Evolutionary conservation across 2,329 filamentous ascomycete genomes (phyloP).

Genomic region (Balansia obtecta): DNA sequence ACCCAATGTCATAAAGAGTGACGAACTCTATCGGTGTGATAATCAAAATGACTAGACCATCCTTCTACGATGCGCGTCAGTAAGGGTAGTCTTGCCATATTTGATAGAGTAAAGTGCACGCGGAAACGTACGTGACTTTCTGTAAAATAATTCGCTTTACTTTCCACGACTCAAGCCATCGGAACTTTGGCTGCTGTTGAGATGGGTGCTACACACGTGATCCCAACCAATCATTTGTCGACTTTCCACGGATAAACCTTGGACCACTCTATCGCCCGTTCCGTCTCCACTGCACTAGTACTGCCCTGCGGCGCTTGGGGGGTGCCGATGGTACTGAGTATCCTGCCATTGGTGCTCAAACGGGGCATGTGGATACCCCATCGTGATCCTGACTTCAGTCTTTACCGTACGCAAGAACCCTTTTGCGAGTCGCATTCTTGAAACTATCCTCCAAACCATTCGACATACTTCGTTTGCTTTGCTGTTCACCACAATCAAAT

Average conservation of each 20-base stretch:
- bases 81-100: no score
- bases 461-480: background rate
- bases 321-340: background rate
- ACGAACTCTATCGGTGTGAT: no score
- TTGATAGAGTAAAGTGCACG: no score
- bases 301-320: no score
- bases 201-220: background rate
- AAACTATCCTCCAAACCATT: background rate
- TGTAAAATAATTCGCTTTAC: no score
- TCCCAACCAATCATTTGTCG: background rate
- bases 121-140: no score
- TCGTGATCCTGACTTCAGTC: background rate
- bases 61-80: no score
- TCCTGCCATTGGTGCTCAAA: conserved; percentile 5
- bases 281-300: background rate
- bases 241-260: background rate
- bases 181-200: background rate
- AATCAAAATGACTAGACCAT: no score
- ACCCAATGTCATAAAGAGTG: no score
- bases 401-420: background rate
- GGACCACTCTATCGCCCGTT: background rate
- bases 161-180: background rate
- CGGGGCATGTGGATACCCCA: conserved; percentile 1
- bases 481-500: background rate
- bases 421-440: conserved; percentile 1